These are phyloP conservation scores for Akanthomyces dipterigenus DNA, from an alignment of 2,329 filamentous ascomycete genomes.

Conservation along the genomic window DNA sequence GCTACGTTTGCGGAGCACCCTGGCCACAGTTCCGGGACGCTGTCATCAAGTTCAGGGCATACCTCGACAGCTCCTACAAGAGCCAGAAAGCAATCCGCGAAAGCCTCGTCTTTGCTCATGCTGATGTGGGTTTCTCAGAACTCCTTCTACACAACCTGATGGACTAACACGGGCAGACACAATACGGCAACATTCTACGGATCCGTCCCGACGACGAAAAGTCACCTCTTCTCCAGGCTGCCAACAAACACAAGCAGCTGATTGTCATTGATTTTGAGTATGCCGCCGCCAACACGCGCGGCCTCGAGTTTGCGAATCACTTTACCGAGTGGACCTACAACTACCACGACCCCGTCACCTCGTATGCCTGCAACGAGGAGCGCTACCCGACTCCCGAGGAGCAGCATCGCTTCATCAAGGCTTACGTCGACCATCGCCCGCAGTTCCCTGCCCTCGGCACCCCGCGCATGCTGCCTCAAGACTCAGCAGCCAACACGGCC, in stretches of 20 bases:
- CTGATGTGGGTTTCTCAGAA: conserved; percentile 61
- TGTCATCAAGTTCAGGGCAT: conserved; percentile 70
- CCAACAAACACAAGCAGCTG: conserved; percentile 92
- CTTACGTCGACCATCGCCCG: conserved; percentile 79
- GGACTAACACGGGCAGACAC: conserved; percentile 54
- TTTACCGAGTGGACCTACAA: conserved; percentile 99
- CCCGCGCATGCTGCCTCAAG: conserved; percentile 39
- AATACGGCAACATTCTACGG: conserved; percentile 96
- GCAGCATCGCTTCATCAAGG: conserved; percentile 75
- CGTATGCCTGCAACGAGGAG: conserved; percentile 61
- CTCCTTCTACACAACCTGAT: not conserved
- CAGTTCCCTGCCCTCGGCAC: conserved; percentile 51
- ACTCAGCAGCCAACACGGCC: conserved; percentile 30
- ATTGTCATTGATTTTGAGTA: conserved; percentile 99
- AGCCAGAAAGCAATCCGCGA: conserved; percentile 60
- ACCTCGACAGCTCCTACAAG: conserved; percentile 67
- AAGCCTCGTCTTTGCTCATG: conserved; percentile 88
- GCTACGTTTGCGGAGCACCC: conserved; percentile 74
- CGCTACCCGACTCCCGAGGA: conserved; percentile 73
- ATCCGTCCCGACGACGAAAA: conserved; percentile 60
- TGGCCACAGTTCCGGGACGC: conserved; percentile 72
- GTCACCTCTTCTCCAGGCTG: conserved; percentile 79
- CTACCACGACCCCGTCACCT: conserved; percentile 67
- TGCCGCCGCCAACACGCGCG: conserved; percentile 78
- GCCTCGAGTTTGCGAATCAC: conserved; percentile 93